Base-by-base conservation (phyloP, 2,329 filamentous ascomycete species). In the Paecilomyces dactylethromorphus region DNA sequence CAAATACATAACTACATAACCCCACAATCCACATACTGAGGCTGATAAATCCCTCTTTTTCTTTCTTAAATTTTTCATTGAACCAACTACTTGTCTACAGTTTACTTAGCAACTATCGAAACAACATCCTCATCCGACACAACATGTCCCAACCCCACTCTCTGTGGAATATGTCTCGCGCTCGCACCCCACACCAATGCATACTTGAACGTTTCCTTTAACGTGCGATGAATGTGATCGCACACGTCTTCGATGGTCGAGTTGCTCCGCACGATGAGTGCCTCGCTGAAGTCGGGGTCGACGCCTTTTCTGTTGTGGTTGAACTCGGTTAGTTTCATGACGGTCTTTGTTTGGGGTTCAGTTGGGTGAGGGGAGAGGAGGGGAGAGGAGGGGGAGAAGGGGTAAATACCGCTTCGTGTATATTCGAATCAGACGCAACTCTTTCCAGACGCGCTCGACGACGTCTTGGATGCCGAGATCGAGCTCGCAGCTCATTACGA, bases 191-290 rank as follows among this genome's bases (percentile, higher is more conserved):
- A 99, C 0, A 99, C 94, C 65, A 97, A 78, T 2, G 94, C 95
- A 78, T 97, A 97, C 81, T 97, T 99, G 83, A 97, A 99, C 3
- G 92, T 96, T 63, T 99, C 95, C 84, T 97, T 99, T 65, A 99
- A 79, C 26, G 87, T 94, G 62, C 94, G 83, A 78, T 99, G 94
- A 65, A 99, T 90, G 68, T 91, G 87, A 75, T 99, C 94, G 76
- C 94, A 99, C 10, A 99, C 94, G 75, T 99, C 93, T 78, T 97
- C 94, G 70, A 99, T 92, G 12, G 87, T 91, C 70, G 90, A 91
- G 67, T 92, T 90, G 71, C 82, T 87, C 59, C 95, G 84, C 65
- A 99, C 94, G 71, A 99, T 99, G 68, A 99, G 77, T 1, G 94
- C 94, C 78, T 99, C 94, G 61, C 76, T 78, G 71, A 99, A 99